phyloP scores from a whole-genome alignment of 192 early-diverging fungal genomes.

The Coemansia sp. region DNA sequence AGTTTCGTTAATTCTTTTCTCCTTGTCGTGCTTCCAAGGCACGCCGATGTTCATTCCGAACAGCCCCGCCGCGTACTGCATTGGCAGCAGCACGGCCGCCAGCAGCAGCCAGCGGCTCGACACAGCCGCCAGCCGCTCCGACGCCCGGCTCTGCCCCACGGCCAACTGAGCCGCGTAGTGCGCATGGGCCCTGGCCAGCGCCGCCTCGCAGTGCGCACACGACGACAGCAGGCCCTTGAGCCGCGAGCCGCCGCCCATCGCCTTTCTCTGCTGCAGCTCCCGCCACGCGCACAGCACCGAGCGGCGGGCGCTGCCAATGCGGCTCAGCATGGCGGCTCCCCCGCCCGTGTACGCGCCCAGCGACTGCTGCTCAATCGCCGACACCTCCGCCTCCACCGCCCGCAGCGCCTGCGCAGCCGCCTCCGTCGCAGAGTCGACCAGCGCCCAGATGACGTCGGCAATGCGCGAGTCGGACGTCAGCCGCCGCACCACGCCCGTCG shows the following conservation, averaged over 20 bases:
- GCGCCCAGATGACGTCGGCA: slow-evolving; percentile 60
- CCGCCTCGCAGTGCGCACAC: slow-evolving; percentile 73
- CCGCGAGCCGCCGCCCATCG: slow-evolving; percentile 22
- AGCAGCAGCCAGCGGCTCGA: slow-evolving; percentile 33
- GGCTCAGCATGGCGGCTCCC: slow-evolving; percentile 66
- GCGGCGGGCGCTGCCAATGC: slow-evolving; percentile 75
- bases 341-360: slow-evolving; percentile 23
- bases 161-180: slow-evolving; percentile 84
- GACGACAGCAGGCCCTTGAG: slow-evolving; percentile 71
- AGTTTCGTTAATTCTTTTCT: slow-evolving; percentile 26
- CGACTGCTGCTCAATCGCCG: slow-evolving; percentile 26
- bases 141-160: slow-evolving; percentile 66
- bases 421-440: slow-evolving; percentile 83
- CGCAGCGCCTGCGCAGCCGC: slow-evolving; percentile 66
- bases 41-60: slow-evolving; percentile 72
- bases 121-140: slow-evolving; percentile 45
- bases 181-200: slow-evolving; percentile 70
- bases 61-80: slow-evolving; percentile 65
- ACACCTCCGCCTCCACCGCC: slow-evolving; percentile 72
- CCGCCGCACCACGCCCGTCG: background rate
- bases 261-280: slow-evolving; percentile 66
- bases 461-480: slow-evolving; percentile 25
- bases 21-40: slow-evolving; percentile 54
- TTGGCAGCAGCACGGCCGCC: slow-evolving; percentile 53
- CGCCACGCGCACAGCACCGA: slow-evolving; percentile 69